phyloP scores from a whole-genome alignment of 2,329 filamentous ascomycete species.

The Paraconiothyrium brasiliense region DNA sequence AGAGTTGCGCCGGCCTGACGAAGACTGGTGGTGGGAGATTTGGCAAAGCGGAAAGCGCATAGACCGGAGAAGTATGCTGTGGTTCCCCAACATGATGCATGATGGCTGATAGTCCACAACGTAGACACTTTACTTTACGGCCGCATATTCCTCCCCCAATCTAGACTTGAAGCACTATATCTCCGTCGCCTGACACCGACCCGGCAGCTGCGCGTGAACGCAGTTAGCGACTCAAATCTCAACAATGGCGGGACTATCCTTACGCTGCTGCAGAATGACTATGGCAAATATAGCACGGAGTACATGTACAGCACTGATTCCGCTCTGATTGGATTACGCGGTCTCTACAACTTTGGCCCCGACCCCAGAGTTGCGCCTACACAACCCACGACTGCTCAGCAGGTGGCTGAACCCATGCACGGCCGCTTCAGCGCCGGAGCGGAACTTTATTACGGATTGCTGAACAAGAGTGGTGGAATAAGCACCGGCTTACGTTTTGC shows the following conservation, averaged over 20 bases:
- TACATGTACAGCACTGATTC: constrained; percentile 93
- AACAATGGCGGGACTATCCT: constrained; percentile 80
- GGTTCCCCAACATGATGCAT: constrained; percentile 14
- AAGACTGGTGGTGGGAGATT: constrained; percentile 62
- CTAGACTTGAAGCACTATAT: constrained; percentile 85
- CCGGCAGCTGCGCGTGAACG: constrained; percentile 81
- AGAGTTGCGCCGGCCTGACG: constrained; percentile 66
- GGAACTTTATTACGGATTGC: constrained; percentile 92
- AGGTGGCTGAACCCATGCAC: constrained; percentile 67
- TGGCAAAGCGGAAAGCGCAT: constrained; percentile 62
- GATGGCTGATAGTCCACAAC: constrained; percentile 29
- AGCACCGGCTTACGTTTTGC: constrained; percentile 90
- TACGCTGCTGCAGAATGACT: constrained; percentile 80
- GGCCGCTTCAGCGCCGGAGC: constrained; percentile 90
- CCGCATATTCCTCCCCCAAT: constrained; percentile 82
- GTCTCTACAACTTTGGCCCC: constrained; percentile 92
- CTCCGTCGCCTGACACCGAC: constrained; percentile 80
- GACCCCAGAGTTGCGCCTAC: constrained; percentile 61
- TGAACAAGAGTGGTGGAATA: constrained; percentile 93
- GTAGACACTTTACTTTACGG: constrained; percentile 75
- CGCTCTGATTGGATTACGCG: constrained; percentile 84
- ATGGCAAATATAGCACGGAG: constrained; percentile 86
- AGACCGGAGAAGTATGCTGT: constrained; percentile 57
- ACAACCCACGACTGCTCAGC: constrained; percentile 32
- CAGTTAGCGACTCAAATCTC: constrained; percentile 75